These are phyloP conservation scores for Groenewaldozyma sp. DNA, from an alignment of 1,139 yeast species.

Conservation along the genomic window DNA sequence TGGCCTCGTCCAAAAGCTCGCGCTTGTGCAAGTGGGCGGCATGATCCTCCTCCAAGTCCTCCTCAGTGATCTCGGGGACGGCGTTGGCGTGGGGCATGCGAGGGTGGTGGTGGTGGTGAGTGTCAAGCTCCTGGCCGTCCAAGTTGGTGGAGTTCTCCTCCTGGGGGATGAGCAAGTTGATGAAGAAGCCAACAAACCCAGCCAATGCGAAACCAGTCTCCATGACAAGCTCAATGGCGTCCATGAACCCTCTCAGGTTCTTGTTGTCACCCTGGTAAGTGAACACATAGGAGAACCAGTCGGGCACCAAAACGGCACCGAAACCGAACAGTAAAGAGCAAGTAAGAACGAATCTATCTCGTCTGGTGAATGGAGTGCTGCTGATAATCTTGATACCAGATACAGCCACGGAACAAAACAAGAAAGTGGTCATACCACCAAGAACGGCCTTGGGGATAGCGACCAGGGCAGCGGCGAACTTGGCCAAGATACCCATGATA, in stretches of 20 bases:
- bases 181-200: slow-evolving; percentile 64
- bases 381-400: slow-evolving; percentile 80
- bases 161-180: slow-evolving; percentile 67
- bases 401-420: slow-evolving; percentile 81
- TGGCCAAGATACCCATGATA: slow-evolving; percentile 78
- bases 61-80: too few relatives aligned
- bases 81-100: too few relatives aligned
- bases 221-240: slow-evolving; percentile 75
- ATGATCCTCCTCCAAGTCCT: too few relatives aligned
- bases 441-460: slow-evolving; percentile 77
- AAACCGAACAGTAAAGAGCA: slow-evolving; percentile 68
- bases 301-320: slow-evolving; percentile 65
- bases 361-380: slow-evolving; percentile 61
- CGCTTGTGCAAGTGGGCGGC: too few relatives aligned
- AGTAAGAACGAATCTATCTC: slow-evolving; percentile 79
- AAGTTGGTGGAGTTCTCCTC: slow-evolving; percentile 37
- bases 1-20: too few relatives aligned
- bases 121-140: neutral
- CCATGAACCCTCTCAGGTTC: slow-evolving; percentile 58
- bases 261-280: slow-evolving; percentile 63
- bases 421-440: slow-evolving; percentile 89
- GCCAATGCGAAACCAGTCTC: slow-evolving; percentile 83
- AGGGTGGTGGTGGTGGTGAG: too few relatives aligned
- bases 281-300: slow-evolving; percentile 69
- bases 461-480: slow-evolving; percentile 82